Conservation (phyloP, 108 stramenopile species). For the Nannochloropsis salina region DNA sequence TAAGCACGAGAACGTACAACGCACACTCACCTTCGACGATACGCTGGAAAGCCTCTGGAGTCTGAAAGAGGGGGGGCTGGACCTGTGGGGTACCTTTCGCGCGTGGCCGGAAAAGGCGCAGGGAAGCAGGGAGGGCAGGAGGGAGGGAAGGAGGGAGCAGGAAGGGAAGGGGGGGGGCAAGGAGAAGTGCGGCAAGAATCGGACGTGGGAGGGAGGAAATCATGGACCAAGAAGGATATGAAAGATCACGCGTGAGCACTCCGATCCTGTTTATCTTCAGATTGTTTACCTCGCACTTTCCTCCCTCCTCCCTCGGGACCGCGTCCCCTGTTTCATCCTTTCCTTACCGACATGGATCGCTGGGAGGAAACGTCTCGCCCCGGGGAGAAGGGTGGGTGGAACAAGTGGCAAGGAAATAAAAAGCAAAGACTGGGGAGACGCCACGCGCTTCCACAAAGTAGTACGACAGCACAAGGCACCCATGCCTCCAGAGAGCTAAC, state of each 20-base stretch:
- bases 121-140: not conserved
- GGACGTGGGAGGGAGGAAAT: not conserved
- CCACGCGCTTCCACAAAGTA: too few relatives aligned
- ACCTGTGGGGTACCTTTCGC: not conserved
- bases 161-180: not conserved
- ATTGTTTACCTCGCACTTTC: not conserved
- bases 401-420: too few relatives aligned
- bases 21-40: not conserved
- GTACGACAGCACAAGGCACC: too few relatives aligned
- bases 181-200: not conserved
- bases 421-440: too few relatives aligned
- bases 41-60: not conserved
- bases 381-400: too few relatives aligned
- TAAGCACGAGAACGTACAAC: not conserved
- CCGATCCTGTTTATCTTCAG: too few relatives aligned
- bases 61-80: constrained; percentile 38
- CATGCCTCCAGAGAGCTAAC: too few relatives aligned
- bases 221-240: not conserved
- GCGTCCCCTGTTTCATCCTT: too few relatives aligned
- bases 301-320: not conserved
- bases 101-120: not conserved
- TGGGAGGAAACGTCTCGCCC: too few relatives aligned
- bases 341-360: too few relatives aligned
- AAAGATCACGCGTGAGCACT: too few relatives aligned
- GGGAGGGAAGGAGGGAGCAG: too few relatives aligned